phyloP scores from a whole-genome alignment of 331 rosid species.

The Rhamnella rubrinervis region DNA sequence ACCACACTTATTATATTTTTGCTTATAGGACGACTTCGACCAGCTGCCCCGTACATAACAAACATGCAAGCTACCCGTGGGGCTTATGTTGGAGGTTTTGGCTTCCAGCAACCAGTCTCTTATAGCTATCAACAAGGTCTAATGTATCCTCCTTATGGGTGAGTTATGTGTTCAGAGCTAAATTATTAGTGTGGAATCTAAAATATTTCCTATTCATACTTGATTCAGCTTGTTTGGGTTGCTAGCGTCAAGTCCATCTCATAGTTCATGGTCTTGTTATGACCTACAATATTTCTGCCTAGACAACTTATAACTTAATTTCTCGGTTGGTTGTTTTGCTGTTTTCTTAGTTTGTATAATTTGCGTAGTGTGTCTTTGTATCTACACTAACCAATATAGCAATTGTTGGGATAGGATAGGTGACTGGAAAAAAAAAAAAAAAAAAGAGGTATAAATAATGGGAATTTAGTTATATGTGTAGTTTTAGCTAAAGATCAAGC shows the following conservation, averaged over 20 bases:
- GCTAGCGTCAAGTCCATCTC: neutral
- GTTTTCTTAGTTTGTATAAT: no score
- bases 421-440: neutral
- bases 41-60: slow-evolving; percentile 65
- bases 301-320: no score
- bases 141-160: slow-evolving; percentile 90
- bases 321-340: no score
- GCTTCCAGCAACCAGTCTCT: slow-evolving; percentile 82
- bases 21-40: slow-evolving; percentile 62
- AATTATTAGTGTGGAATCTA: no score
- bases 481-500: neutral
- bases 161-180: slow-evolving; percentile 24
- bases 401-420: neutral
- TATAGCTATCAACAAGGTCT: slow-evolving; percentile 80
- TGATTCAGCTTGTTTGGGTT: neutral
- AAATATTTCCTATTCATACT: no score
- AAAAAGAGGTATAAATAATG: neutral
- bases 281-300: no score
- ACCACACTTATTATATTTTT: slow-evolving; percentile 10
- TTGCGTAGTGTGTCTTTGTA: no score
- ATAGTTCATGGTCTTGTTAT: no score
- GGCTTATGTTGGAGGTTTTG: slow-evolving; percentile 61
- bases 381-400: no score
- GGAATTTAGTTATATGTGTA: slow-evolving; percentile 12
- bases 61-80: slow-evolving; percentile 66